Evolutionary conservation across 257 asterid species (phyloP).

Genomic region (Nicotiana noctiflora): DNA sequence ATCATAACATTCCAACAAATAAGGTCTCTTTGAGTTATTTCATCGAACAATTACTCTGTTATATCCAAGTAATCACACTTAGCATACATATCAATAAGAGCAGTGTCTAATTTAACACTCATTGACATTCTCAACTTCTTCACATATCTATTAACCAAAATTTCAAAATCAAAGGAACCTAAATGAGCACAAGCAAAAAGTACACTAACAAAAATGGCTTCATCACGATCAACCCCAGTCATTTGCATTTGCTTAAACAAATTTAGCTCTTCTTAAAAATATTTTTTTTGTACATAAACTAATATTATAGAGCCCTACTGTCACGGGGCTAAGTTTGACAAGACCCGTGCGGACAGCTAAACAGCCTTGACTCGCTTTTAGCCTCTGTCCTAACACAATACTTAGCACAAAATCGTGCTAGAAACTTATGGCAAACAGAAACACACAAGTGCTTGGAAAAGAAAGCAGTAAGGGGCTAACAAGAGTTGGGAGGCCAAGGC

Average conservation of each 20-base stretch:
- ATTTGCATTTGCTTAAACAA: constrained; percentile 62
- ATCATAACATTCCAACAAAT: constrained; percentile 71
- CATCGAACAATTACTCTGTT: constrained; percentile 45
- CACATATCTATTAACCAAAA: constrained; percentile 52
- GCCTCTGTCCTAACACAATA: no score
- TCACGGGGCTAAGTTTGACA: no score
- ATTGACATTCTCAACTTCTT: constrained; percentile 24
- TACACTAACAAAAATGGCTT: constrained; percentile 45
- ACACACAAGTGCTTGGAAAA: no score
- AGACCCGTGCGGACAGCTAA: no score
- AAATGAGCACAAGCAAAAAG: constrained; percentile 61
- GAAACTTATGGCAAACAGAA: no score
- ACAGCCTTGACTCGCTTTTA: no score
- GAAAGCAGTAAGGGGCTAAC: no score
- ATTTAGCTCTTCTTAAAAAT: constrained; percentile 62
- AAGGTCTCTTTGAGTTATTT: constrained; percentile 49
- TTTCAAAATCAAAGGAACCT: constrained; percentile 56
- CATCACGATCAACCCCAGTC: constrained; percentile 56
- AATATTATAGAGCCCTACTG: constrained; percentile 79
- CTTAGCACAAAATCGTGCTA: no score
- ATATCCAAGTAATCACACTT: constrained; percentile 57
- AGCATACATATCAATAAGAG: constrained; percentile 52
- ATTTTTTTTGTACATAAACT: constrained; percentile 63
- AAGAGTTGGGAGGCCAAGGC: no score
- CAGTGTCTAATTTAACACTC: constrained; percentile 46